These are phyloP conservation scores for Centaurea solstitialis DNA, from an alignment of 129 eudicot species.

Conservation along the genomic window DNA sequence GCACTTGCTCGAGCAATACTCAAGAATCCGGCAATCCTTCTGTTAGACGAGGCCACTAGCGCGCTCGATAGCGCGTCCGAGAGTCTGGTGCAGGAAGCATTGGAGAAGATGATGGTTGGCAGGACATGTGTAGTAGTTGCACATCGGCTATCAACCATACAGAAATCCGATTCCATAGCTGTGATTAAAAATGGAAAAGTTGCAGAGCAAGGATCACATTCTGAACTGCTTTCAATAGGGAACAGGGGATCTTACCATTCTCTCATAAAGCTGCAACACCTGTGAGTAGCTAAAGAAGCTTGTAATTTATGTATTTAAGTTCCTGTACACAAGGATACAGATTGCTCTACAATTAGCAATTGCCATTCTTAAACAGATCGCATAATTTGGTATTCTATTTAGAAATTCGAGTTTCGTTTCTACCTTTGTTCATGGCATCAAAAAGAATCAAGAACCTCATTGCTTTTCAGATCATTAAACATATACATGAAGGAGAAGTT, in stretches of 20 bases:
- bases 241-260: conserved; percentile 49
- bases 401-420: background rate
- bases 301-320: background rate
- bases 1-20: conserved; percentile 75
- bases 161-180: conserved; percentile 54
- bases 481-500: background rate
- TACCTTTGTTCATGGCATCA: background rate
- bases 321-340: background rate
- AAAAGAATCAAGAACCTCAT: background rate
- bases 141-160: conserved; percentile 68
- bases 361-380: background rate
- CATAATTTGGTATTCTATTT: background rate
- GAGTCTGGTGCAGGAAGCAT: conserved; percentile 60
- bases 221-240: conserved; percentile 51
- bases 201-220: conserved; percentile 68
- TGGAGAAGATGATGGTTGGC: conserved; percentile 69
- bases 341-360: background rate
- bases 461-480: background rate
- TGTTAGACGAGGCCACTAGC: conserved; percentile 71
- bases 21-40: conserved; percentile 64
- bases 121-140: conserved; percentile 68
- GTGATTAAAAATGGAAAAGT: conserved; percentile 67
- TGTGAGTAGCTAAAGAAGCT: conserved; percentile 11
- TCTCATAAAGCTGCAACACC: conserved; percentile 53
- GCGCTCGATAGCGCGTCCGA: conserved; percentile 72